These are phyloP conservation scores for Echinosophora koreensis DNA, from an alignment of 306 rosid species.

Conservation along the genomic window DNA sequence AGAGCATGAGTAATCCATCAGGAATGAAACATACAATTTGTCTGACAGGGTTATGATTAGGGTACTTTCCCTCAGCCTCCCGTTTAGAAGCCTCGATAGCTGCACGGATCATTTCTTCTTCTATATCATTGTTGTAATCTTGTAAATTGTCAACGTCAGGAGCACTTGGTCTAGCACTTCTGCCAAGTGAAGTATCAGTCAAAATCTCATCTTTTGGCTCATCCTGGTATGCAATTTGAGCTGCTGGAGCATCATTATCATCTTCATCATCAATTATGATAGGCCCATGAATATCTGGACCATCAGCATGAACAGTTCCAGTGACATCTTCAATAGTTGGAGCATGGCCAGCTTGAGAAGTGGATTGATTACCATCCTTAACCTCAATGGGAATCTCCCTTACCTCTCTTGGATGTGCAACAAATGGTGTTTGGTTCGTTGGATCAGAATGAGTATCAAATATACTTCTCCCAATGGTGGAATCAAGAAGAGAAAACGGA, in stretches of 20 bases:
- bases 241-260: conserved; percentile 58
- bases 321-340: conserved; percentile 80
- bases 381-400: conserved; percentile 88
- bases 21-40: conserved; percentile 62
- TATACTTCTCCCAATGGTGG: conserved; percentile 53
- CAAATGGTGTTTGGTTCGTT: conserved; percentile 57
- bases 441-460: conserved; percentile 50
- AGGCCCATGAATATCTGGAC: conserved; percentile 64
- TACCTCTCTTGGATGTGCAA: conserved; percentile 82
- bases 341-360: conserved; percentile 61
- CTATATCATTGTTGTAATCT: conserved; percentile 77
- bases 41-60: conserved; percentile 52
- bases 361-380: conserved; percentile 67
- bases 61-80: conserved; percentile 68
- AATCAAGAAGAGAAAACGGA: conserved; percentile 68
- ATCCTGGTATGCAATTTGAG: conserved; percentile 48
- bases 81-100: conserved; percentile 91
- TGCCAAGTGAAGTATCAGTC: conserved; percentile 54
- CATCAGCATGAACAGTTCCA: conserved; percentile 57
- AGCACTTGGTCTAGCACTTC: conserved; percentile 58
- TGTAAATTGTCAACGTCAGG: conserved; percentile 62
- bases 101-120: conserved; percentile 96
- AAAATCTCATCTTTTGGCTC: conserved; percentile 41
- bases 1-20: conserved; percentile 43
- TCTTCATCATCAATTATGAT: conserved; percentile 61